These are phyloP conservation scores for Globisporangium paddicum DNA, from an alignment of 352 stramenopile genomes.

Conservation along the genomic window DNA sequence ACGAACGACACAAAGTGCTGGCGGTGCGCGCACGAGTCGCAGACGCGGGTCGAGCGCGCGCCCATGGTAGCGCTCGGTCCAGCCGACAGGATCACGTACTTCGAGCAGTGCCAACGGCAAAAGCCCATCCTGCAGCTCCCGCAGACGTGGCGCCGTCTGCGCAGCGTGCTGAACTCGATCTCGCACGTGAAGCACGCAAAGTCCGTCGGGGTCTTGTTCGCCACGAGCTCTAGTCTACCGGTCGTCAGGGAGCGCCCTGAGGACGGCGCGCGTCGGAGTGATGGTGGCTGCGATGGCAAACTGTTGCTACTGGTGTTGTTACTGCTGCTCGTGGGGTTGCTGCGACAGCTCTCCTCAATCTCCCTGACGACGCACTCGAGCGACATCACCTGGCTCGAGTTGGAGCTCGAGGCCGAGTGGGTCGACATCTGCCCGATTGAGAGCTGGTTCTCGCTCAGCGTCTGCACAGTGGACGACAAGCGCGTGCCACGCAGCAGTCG, in stretches of 20 bases:
- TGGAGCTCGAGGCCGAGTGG: neutral
- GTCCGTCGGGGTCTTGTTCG: constrained; percentile 3
- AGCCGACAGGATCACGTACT: constrained; percentile 10
- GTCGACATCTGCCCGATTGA: constrained; percentile 2
- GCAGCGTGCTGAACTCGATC: constrained; percentile 17
- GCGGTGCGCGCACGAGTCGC: constrained; percentile 20
- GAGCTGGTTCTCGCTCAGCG: neutral
- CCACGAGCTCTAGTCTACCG: constrained; percentile 2
- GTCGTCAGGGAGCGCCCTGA: neutral
- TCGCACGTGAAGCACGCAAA: constrained; percentile 18
- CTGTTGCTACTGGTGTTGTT: neutral
- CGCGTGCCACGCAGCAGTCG: neutral
- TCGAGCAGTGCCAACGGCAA: constrained; percentile 26
- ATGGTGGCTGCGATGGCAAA: neutral
- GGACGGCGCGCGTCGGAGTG: constrained; percentile 1
- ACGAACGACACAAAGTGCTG: constrained; percentile 31
- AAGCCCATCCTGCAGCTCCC: constrained; percentile 22
- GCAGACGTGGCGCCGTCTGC: constrained; percentile 15
- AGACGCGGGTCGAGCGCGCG: constrained; percentile 12
- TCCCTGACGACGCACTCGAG: constrained; percentile 1
- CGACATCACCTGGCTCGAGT: constrained; percentile 2
- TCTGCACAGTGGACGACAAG: neutral
- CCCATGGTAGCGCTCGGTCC: neutral
- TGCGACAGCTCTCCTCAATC: neutral
- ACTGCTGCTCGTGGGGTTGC: neutral